Percentiles rank a stretch among this genome's conserved stretches.
Conservation (phyloP, 2,329 filamentous ascomycete species). For the Sclerotinia glacialis region DNA sequence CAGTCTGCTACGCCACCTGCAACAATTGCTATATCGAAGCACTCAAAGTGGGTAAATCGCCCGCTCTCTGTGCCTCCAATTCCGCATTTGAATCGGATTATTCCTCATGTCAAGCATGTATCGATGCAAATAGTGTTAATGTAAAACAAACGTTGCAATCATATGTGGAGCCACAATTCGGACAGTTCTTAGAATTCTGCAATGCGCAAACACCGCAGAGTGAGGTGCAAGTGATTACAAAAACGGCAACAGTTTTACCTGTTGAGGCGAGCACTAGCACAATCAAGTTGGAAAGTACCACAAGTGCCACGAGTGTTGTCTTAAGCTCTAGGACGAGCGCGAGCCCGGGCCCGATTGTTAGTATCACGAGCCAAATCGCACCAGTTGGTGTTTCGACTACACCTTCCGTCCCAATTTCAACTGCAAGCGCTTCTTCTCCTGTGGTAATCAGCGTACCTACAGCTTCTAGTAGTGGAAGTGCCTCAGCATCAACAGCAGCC, state of each 20-base stretch:
- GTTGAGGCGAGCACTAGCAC: constrained; percentile 1
- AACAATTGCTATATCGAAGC: constrained; percentile 50
- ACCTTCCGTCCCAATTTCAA: not conserved
- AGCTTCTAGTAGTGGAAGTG: not conserved
- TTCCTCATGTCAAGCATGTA: constrained; percentile 41
- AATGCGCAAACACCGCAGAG: constrained; percentile 23
- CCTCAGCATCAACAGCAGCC: not conserved
- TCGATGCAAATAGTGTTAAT: constrained; percentile 23
- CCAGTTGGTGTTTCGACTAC: not conserved
- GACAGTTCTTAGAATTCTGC: constrained; percentile 34
- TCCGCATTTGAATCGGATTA: constrained; percentile 46
- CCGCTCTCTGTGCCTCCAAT: constrained; percentile 45
- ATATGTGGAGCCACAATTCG: constrained; percentile 32
- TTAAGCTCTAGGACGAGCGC: not conserved
- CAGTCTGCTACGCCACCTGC: constrained; percentile 53
- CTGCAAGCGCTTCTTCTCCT: not conserved
- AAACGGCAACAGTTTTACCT: not conserved
- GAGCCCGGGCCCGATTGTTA: not conserved
- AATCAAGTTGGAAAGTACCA: not conserved
- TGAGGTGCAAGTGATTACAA: constrained; percentile 16
- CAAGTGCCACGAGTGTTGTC: not conserved
- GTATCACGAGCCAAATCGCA: constrained; percentile 13
- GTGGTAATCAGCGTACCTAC: not conserved
- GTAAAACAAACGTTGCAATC: constrained; percentile 7
- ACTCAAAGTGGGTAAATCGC: constrained; percentile 47